Base-by-base conservation (phyloP, 495 filamentous ascomycete genomes). In the Rusavskia elegans region DNA sequence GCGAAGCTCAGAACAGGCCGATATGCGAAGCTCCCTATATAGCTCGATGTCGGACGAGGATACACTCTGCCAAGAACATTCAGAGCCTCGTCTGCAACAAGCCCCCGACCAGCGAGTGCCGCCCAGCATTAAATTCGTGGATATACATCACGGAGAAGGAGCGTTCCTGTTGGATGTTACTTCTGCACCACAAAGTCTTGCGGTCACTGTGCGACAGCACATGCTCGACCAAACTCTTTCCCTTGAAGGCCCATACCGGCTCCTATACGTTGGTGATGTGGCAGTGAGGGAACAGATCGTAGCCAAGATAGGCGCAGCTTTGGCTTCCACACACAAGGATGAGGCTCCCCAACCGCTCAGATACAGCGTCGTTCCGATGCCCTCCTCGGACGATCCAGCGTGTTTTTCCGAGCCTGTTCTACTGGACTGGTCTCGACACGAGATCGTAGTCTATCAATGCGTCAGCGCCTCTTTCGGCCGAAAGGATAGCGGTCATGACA, bases 371-470 rank as follows among this genome's bases (percentile, higher is more conserved):
- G 78, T 89, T 41, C 83, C 84, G 29, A 70, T 82, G 55, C 81
- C 83, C 0, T 81, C 79, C 0, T 42, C 40, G n/a, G n/a, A 42
- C 14, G 40, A 42, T 19, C 40, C 40, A 19, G 10, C 7, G 8
- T 42, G 40, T 42, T 87, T 85, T 63, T 83, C 83, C 50, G 65
- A 64, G 50, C 65, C 66, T 19, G 79, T 87, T 51, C 78, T 86
- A 8, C 84, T 87, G 59, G 79, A 86, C 54, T 77, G 74, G 21
- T 77, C 72, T 23, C 73, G 69, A 2, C 76, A 80, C 27, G 83
- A 87, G 59, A 77, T 89, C 55, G 78, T 80, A 52, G 81, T 89
- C 20, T 82, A 88, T 53, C 78, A 85, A 50, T 88, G 84, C 59
- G 70, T 71, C 37, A 69, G 67, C 14, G 83, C 82, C 20, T 63